phyloP scores from a whole-genome alignment of 2,329 filamentous ascomycete genomes.

The Calonectria crousiana region DNA sequence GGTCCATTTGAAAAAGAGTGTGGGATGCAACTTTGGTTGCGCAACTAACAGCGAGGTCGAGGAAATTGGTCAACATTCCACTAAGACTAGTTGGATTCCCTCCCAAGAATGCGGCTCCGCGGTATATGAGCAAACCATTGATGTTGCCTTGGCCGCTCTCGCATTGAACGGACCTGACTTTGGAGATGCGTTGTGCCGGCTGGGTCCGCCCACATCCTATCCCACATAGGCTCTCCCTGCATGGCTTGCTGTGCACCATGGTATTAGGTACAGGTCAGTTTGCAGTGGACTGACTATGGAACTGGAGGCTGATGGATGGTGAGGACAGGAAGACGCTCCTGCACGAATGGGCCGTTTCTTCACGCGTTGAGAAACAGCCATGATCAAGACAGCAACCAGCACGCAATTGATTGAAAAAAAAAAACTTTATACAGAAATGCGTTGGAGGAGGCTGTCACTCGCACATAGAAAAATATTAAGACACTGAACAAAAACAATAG shows the following conservation, averaged over 20 bases:
- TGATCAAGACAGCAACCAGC: background rate
- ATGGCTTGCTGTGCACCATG: slow-evolving; percentile 30
- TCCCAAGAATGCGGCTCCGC: slow-evolving; percentile 35
- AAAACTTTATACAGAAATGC: background rate
- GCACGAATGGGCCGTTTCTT: background rate
- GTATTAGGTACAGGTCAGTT: slow-evolving; percentile 22
- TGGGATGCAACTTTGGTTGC: slow-evolving; percentile 29
- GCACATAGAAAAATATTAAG: background rate
- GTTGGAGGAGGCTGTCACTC: slow-evolving; percentile 4
- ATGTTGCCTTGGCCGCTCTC: slow-evolving; percentile 8
- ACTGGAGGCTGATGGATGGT: background rate
- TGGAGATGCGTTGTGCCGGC: slow-evolving; percentile 16
- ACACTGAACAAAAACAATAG: slow-evolving; percentile 10
- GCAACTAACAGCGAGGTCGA: slow-evolving; percentile 20
- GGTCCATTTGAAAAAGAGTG: slow-evolving; percentile 10
- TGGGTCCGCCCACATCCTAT: slow-evolving; percentile 26
- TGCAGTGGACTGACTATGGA: background rate
- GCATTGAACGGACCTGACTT: slow-evolving; percentile 13
- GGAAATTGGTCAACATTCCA: slow-evolving; percentile 42
- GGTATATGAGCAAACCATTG: slow-evolving; percentile 9
- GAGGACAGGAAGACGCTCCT: background rate
- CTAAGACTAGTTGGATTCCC: slow-evolving; percentile 26
- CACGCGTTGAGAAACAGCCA: background rate
- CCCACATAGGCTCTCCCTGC: slow-evolving; percentile 34
- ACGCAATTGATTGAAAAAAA: background rate